Percentiles rank a stretch among this genome's conserved stretches.
Conservation (phyloP, 1,284 basidiomycete species). For the Neotropicomus parvogracilis region DNA sequence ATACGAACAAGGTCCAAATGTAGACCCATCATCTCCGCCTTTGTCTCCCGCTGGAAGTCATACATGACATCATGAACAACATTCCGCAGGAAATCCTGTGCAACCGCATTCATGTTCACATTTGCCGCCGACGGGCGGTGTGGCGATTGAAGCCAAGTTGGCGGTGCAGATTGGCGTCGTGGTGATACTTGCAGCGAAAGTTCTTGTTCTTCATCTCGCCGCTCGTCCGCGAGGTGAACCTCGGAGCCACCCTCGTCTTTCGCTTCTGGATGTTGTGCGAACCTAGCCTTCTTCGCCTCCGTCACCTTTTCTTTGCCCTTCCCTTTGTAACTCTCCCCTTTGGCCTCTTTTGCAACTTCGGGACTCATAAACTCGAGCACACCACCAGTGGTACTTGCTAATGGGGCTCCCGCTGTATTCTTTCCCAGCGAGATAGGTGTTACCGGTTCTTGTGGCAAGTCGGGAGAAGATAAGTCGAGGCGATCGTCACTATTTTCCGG, state of each 20-base stretch:
- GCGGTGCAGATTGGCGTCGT: slow-evolving; percentile 37
- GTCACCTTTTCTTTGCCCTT: slow-evolving; percentile 30
- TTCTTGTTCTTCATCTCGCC: slow-evolving; percentile 16
- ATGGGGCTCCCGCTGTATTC: slow-evolving; percentile 17
- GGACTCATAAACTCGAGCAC: slow-evolving; percentile 48
- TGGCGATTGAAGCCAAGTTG: slow-evolving; percentile 44
- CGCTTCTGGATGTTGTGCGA: slow-evolving; percentile 29
- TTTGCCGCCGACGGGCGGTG: slow-evolving; percentile 29
- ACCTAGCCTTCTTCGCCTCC: slow-evolving; percentile 24
- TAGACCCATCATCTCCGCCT: slow-evolving; percentile 63
- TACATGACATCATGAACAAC: slow-evolving; percentile 67
- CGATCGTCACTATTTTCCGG: slow-evolving; percentile 17
- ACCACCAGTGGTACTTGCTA: slow-evolving; percentile 13
- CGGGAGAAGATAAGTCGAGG: slow-evolving; percentile 47
- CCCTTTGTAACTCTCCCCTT: slow-evolving; percentile 29
- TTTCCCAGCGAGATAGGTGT: slow-evolving; percentile 43
- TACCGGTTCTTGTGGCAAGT: slow-evolving; percentile 43
- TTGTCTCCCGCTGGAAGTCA: slow-evolving; percentile 65
- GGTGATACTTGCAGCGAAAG: slow-evolving; percentile 62
- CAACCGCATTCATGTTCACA: slow-evolving; percentile 33
- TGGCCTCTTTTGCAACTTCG: slow-evolving; percentile 47
- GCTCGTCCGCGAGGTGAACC: slow-evolving; percentile 14
- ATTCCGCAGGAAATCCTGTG: slow-evolving; percentile 59
- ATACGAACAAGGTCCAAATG: slow-evolving; percentile 69
- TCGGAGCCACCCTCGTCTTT: slow-evolving; percentile 20